Percentiles rank a stretch among this genome's conserved stretches.
phyloP scores from a whole-genome alignment of 805 yeast genomes.

The Teunomyces panamensis region DNA sequence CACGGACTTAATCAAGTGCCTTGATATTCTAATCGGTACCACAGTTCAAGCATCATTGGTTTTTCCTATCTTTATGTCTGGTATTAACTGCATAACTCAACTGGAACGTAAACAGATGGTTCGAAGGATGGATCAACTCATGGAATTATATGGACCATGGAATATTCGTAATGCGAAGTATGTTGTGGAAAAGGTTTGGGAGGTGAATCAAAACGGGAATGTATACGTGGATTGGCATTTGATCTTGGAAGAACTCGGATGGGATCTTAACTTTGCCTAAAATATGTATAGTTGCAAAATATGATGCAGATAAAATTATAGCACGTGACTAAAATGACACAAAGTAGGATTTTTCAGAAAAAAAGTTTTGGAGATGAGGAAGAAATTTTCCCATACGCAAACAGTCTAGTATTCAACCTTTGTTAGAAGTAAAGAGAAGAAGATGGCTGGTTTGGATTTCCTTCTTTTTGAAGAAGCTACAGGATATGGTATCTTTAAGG shows the following conservation, averaged over 20 bases:
- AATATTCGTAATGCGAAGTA: slow-evolving; percentile 48
- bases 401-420: slow-evolving; percentile 1
- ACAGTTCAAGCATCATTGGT: slow-evolving; percentile 69
- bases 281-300: neutral
- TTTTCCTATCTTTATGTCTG: slow-evolving; percentile 77
- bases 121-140: slow-evolving; percentile 51
- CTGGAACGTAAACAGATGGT: slow-evolving; percentile 53
- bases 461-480: slow-evolving; percentile 97
- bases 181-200: slow-evolving; percentile 50
- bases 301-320: neutral
- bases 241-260: slow-evolving; percentile 61
- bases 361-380: slow-evolving; percentile 13
- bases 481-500: slow-evolving; percentile 96
- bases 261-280: slow-evolving; percentile 78
- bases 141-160: slow-evolving; percentile 64
- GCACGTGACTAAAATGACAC: slow-evolving; percentile 5
- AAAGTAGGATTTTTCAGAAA: neutral
- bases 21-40: slow-evolving; percentile 62
- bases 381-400: slow-evolving; percentile 12
- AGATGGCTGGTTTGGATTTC: slow-evolving; percentile 57
- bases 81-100: slow-evolving; percentile 58
- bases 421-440: slow-evolving; percentile 6
- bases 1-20: slow-evolving; percentile 50
- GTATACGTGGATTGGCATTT: slow-evolving; percentile 71
- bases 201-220: slow-evolving; percentile 48